Evolutionary conservation across 106 monocot species (phyloP).

Genomic region (Dioscorea dumetorum): DNA sequence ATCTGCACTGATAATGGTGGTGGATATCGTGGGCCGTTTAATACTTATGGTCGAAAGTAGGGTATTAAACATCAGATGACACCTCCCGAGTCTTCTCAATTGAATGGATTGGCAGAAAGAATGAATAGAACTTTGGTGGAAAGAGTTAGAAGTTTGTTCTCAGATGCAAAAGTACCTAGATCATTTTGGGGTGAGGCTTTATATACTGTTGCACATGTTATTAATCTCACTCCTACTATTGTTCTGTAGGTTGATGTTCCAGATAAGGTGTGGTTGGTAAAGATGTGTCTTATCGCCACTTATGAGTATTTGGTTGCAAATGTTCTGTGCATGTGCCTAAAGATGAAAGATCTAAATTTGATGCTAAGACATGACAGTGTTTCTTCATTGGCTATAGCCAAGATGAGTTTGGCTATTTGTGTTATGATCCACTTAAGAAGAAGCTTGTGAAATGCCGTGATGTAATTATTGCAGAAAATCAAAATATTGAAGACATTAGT

Average conservation of each 20-base stretch:
- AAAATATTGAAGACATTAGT: not conserved
- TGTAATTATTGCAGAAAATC: not conserved
- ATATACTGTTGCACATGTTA: not conserved
- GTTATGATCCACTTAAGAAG: not conserved
- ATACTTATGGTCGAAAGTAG: not conserved
- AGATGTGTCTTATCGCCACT: slow-evolving; percentile 2
- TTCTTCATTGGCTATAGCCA: slow-evolving; percentile 5
- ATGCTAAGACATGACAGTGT: not conserved
- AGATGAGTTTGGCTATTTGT: slow-evolving; percentile 5
- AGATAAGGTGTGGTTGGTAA: slow-evolving; percentile 1
- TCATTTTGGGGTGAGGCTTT: slow-evolving; percentile 13
- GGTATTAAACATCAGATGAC: slow-evolving; percentile 5
- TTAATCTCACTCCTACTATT: slow-evolving; percentile 3
- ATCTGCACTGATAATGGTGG: slow-evolving; percentile 2
- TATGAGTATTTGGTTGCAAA: slow-evolving; percentile 2
- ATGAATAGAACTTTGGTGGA: too few relatives aligned
- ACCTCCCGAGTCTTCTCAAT: not conserved
- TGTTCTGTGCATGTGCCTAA: slow-evolving; percentile 2
- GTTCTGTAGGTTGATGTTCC: slow-evolving; percentile 3
- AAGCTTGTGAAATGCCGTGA: slow-evolving; percentile 4
- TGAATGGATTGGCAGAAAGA: not conserved
- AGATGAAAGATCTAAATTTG: slow-evolving; percentile 10
- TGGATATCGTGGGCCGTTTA: slow-evolving; percentile 4
- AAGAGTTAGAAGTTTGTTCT: not conserved
- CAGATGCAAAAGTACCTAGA: slow-evolving; percentile 2